Evolutionary conservation across 2,329 filamentous ascomycete species (phyloP).

Genomic region (Cryphonectria radicalis): DNA sequence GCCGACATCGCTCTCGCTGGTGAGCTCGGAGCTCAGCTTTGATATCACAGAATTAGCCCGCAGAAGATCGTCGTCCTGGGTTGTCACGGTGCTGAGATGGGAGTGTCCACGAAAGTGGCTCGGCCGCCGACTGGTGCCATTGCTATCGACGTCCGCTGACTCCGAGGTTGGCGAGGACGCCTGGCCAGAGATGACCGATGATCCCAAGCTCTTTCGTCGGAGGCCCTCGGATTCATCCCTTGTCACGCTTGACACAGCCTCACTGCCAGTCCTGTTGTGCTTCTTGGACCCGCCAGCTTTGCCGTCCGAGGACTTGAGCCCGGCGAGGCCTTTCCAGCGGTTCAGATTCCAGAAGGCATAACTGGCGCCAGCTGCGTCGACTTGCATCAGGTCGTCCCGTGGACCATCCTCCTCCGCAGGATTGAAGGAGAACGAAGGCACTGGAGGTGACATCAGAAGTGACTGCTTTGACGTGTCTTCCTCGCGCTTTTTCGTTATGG

Average conservation of each 20-base stretch:
- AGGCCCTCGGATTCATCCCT: conserved; percentile 1
- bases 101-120: conserved; percentile 22
- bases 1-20: conserved; percentile 41
- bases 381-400: conserved; percentile 44
- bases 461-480: conserved; percentile 32
- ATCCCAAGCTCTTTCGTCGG: conserved; percentile 22
- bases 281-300: conserved; percentile 16
- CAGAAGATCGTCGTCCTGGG: conserved; percentile 31
- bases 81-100: conserved; percentile 27
- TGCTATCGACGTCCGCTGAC: conserved; percentile 24
- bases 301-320: conserved; percentile 37
- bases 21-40: conserved; percentile 61
- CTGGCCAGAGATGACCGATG: conserved; percentile 18
- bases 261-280: conserved; percentile 25
- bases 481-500: conserved; percentile 22
- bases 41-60: conserved; percentile 53
- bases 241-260: conserved; percentile 10
- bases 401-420: conserved; percentile 41
- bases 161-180: conserved; percentile 27
- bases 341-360: conserved; percentile 63
- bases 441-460: conserved; percentile 47
- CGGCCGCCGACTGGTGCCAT: conserved; percentile 23
- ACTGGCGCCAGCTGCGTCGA: conserved; percentile 46
- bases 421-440: conserved; percentile 59
- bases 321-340: conserved; percentile 54